These are phyloP conservation scores for Malus fusca DNA, from an alignment of 306 rosid genomes.

Conservation along the genomic window DNA sequence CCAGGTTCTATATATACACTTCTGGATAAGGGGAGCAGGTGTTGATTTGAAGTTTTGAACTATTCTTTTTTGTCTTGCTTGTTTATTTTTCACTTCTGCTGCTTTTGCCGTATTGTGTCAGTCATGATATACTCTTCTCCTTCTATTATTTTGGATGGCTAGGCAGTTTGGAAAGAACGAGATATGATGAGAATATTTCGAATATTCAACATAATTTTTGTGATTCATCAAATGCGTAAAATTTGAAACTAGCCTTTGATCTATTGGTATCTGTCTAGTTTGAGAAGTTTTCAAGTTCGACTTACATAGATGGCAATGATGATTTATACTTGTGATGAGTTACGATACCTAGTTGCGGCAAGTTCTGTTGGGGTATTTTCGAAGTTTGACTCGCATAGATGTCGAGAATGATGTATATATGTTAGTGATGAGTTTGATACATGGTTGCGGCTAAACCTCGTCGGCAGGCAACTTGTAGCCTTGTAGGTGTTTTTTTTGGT, in stretches of 20 bases:
- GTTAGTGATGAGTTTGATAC: background rate
- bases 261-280: too few species aligned
- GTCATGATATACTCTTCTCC: background rate
- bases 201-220: background rate
- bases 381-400: too few species aligned
- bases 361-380: too few species aligned
- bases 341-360: too few species aligned
- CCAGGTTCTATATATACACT: constrained; percentile 16
- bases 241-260: too few species aligned
- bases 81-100: background rate
- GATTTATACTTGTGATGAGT: too few species aligned
- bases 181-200: background rate
- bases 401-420: too few species aligned
- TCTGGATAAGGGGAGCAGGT: background rate
- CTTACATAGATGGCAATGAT: too few species aligned
- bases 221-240: too few species aligned
- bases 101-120: background rate
- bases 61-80: constrained; percentile 10
- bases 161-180: background rate
- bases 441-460: background rate
- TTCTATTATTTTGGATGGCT: constrained; percentile 1
- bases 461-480: background rate
- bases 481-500: background rate
- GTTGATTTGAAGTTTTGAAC: background rate
- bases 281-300: too few species aligned